Base-by-base conservation (phyloP, 2,329 filamentous ascomycete genomes). In the Colletotrichum sublineola region DNA sequence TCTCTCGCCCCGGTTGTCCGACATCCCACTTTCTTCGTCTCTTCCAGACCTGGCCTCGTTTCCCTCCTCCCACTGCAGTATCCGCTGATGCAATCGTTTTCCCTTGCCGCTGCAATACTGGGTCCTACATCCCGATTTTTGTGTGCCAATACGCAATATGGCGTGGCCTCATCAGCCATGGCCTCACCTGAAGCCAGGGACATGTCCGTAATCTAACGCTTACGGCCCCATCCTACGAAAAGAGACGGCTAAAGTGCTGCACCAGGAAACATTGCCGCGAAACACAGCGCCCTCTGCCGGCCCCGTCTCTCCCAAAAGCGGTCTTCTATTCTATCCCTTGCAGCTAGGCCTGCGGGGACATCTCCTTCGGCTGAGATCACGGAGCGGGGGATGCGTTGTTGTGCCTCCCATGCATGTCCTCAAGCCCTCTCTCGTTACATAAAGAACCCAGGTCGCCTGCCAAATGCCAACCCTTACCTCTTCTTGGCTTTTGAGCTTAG, bases 151-250 rank as follows among this genome's bases (percentile, higher is more conserved):
- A 69, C 38, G 66, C 31, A 42, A 53, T 33, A 69, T 44, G 66
- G 60, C 40, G 66, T 61, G 66, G 60, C 70, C 66, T 69, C 66
- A 56, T 65, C 15, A 62, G 20, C 60, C 66, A 69, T 61, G 60
- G 66, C 53, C 69, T 73, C 70, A 73, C 70, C 70, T 73, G 70
- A 73, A 73, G 70, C 42, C 61, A 73, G 70, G 70, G n/a, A 62
- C 60, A 50, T 31, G 55, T 70, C 60, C 60, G 60, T 55, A 73
- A 73, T 70, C 60, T 70, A 73, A 73, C 46, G 40, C 33, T 40
- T 38, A 68, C 55, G 55, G 64, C 24, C 68, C 55, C 61, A n/a
- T 40, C 61, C 42, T 15, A 52, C 9, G 5, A 40, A 18, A 29
- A 53, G 2, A 63, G 46, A 52, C 62, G 33, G 57, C 15, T 14